These are phyloP conservation scores for Arabidopsis lyrata DNA, from an alignment of 441 rosid species.

Conservation along the genomic window DNA sequence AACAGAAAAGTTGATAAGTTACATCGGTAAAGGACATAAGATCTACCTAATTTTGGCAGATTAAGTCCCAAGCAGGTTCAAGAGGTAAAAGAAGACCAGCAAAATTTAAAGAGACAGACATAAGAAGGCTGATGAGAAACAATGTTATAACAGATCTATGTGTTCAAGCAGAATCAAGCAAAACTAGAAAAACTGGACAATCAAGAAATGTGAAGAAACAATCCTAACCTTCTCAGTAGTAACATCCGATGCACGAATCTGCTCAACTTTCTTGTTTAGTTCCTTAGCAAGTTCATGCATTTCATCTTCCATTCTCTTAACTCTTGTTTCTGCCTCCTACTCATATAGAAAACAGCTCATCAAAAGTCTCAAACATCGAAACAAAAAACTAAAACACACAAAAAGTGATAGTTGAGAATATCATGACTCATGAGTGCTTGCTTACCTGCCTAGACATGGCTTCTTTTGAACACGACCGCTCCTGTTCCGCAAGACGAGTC, in stretches of 20 bases:
- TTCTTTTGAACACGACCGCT: constrained; percentile 76
- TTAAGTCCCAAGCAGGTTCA: background rate
- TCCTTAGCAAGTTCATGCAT: constrained; percentile 54
- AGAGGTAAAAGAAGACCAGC: background rate
- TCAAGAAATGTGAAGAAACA: constrained; percentile 5
- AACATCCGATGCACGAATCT: constrained; percentile 72
- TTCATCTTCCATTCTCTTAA: constrained; percentile 72
- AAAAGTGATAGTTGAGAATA: background rate
- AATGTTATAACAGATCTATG: constrained; percentile 5
- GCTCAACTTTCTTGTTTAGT: constrained; percentile 67
- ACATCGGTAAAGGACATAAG: constrained; percentile 1
- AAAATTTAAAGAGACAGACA: background rate
- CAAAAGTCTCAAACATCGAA: constrained; percentile 42
- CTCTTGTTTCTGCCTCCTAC: constrained; percentile 84
- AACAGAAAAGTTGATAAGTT: background rate
- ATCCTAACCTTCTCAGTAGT: constrained; percentile 74
- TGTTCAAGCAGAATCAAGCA: constrained; percentile 12
- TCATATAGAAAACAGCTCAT: constrained; percentile 29
- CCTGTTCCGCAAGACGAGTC: constrained; percentile 70
- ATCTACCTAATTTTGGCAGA: background rate
- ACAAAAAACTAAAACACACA: constrained; percentile 13
- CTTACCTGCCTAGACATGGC: constrained; percentile 79
- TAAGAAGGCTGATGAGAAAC: constrained; percentile 2
- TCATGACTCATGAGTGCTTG: constrained; percentile 6
- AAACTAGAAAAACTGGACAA: background rate